phyloP scores from a whole-genome alignment of 208 protist genomes.

The Trypanosoma rangeli region DNA sequence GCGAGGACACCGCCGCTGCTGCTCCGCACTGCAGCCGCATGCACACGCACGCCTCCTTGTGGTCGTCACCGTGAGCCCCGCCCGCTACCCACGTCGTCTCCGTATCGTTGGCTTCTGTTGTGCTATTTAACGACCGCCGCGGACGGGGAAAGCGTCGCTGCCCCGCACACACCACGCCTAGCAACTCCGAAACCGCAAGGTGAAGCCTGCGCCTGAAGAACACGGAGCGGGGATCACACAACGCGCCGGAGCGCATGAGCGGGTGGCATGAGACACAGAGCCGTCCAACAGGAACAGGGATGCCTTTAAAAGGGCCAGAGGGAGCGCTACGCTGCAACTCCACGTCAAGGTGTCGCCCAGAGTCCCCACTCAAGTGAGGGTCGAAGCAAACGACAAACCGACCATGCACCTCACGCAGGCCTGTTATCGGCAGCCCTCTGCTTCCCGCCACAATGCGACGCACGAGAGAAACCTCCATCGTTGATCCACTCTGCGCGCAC shows the following conservation, averaged over 20 bases:
- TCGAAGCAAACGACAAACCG: background rate
- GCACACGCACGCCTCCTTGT: background rate
- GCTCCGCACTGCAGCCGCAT: constrained; percentile 13
- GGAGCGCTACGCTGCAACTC: background rate
- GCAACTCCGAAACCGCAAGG: constrained; percentile 11
- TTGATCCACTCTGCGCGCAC: constrained; percentile 7
- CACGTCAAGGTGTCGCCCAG: background rate
- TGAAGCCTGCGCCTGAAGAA: constrained; percentile 19
- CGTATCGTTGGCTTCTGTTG: background rate
- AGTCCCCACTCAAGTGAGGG: background rate
- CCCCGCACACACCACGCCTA: constrained; percentile 10
- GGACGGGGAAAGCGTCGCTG: background rate
- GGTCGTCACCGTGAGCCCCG: background rate
- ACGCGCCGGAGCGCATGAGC: constrained; percentile 11
- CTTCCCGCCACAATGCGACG: background rate
- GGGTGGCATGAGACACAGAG: background rate
- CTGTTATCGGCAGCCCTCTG: background rate
- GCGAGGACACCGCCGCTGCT: constrained; percentile 1
- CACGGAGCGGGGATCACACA: constrained; percentile 13
- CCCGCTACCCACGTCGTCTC: background rate
- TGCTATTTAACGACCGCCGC: background rate
- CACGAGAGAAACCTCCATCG: background rate
- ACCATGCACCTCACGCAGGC: background rate
- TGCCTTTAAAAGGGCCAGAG: background rate
- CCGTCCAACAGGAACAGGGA: constrained; percentile 16